Evolutionary conservation across 768 basidiomycete genomes (phyloP).

Genomic region (Amanita muscaria): DNA sequence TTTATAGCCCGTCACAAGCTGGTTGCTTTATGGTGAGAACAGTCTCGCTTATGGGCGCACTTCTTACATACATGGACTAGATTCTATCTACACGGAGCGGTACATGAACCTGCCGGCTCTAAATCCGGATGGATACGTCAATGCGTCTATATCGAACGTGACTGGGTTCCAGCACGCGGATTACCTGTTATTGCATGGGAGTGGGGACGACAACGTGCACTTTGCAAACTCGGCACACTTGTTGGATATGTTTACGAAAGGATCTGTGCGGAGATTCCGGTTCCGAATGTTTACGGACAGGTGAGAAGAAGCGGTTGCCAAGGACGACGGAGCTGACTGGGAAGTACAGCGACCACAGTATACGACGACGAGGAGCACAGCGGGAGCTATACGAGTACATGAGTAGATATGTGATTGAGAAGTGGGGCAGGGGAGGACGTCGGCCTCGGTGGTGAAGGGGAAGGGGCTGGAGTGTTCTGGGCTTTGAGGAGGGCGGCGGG

Average conservation of each 20-base stretch:
- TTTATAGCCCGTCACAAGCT: constrained; percentile 75
- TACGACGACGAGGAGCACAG: constrained; percentile 64
- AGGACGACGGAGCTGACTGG: constrained; percentile 12
- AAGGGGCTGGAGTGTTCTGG: constrained; percentile 9
- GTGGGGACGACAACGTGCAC: constrained; percentile 96
- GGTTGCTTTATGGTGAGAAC: constrained; percentile 65
- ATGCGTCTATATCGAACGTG: constrained; percentile 81
- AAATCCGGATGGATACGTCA: constrained; percentile 84
- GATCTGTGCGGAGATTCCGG: constrained; percentile 61
- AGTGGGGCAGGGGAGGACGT: constrained; percentile 83
- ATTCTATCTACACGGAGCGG: constrained; percentile 95
- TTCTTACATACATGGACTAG: too few species aligned
- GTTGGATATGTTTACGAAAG: constrained; percentile 86
- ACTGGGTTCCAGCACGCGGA: constrained; percentile 76
- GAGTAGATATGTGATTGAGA: constrained; percentile 77
- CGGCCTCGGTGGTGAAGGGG: constrained; percentile 62
- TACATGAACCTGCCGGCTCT: constrained; percentile 83
- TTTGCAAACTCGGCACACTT: constrained; percentile 85
- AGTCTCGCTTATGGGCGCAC: too few species aligned
- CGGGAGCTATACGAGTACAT: constrained; percentile 84
- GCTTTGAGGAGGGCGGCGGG: too few species aligned
- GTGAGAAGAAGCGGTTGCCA: constrained; percentile 31
- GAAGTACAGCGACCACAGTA: constrained; percentile 65
- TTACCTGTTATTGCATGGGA: constrained; percentile 86
- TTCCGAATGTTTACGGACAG: constrained; percentile 98